Base-by-base conservation (phyloP, 2,329 filamentous ascomycete species). In the Rhynchosporium secalis region DNA sequence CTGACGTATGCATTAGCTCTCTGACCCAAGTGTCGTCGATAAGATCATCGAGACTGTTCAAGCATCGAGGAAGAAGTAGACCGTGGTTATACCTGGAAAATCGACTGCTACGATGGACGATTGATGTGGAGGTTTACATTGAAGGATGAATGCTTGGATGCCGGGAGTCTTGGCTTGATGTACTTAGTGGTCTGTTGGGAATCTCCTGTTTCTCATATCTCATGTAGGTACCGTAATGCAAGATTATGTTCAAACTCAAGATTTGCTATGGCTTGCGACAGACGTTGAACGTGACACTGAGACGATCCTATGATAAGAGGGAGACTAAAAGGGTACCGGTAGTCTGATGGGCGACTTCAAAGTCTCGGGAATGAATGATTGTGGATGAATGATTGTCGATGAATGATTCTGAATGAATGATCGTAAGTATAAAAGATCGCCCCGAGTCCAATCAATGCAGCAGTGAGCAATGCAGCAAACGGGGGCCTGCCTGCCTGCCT, bases 1-100 rank as follows among this genome's bases (percentile, higher is more conserved):
- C 52, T 72, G 48, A 58, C 10, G n/a, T 40, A 69, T 29, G 69
- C 36, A 61, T 67, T 69, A 96, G 88, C 84, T 98, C 58, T 95
- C 92, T 64, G 93, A 99, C 76, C 95, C 95, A 52, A 86, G 81
- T 64, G 88, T 98, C 29, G 94, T 99, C 31, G 86, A 89, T 54
- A 94, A 88, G 80, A 97, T 99, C 74, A 96, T 98, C 75, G 78
- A 85, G 66, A 85, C 83, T 52, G 94, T 97, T 15, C 65, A 73
- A 28, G 62, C 60, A 15, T 66, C 69, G 26, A 68, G 66, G 60
- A 72, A 70, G 67, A 71, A 72, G 62, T 71, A 67, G 49, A 49
- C 29, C 12, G 3, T 15, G 36, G 2, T 20, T 26, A 46, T 5
- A 8, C 12, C 3, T 10, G 9, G 33, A 33, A 41, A 20, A 26